phyloP scores from a whole-genome alignment of 73 alveolate genomes.

The Durusdinium trenchii region DNA sequence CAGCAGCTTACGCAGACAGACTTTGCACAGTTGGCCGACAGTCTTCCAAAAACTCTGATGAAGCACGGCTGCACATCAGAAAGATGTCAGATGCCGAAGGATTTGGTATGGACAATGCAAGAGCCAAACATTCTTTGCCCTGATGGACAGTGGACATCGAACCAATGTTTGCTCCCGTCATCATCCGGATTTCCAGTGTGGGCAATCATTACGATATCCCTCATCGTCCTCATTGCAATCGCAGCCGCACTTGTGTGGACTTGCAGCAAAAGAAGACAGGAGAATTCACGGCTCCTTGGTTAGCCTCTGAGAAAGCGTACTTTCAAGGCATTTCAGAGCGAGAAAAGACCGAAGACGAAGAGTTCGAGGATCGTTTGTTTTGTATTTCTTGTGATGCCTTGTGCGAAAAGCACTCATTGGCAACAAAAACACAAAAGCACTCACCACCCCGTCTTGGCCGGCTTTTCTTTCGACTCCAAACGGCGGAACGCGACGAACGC shows the following conservation, averaged over 20 bases:
- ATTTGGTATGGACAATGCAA: neutral
- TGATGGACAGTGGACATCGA: neutral
- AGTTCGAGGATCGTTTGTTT: neutral
- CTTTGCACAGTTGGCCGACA: neutral
- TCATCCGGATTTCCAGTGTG: constrained; percentile 56
- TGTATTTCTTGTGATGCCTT: too few relatives aligned
- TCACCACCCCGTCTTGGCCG: too few relatives aligned
- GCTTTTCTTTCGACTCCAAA: too few relatives aligned
- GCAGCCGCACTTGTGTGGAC: constrained; percentile 3
- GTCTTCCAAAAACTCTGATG: neutral
- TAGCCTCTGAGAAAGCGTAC: neutral
- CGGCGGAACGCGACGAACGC: too few relatives aligned
- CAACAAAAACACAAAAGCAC: neutral
- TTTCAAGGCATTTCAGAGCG: neutral
- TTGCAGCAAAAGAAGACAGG: neutral
- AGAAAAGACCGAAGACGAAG: neutral
- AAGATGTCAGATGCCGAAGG: neutral
- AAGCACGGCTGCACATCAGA: constrained; percentile 44
- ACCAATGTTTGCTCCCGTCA: neutral
- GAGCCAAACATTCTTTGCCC: neutral
- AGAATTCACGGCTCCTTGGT: constrained; percentile 29
- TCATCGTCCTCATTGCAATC: neutral
- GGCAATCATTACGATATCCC: constrained; percentile 18
- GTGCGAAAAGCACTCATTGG: neutral
- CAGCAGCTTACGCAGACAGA: constrained; percentile 28